These are phyloP conservation scores for Parascedosporium putredinis DNA, from an alignment of 2,329 filamentous ascomycete genomes.

Conservation along the genomic window DNA sequence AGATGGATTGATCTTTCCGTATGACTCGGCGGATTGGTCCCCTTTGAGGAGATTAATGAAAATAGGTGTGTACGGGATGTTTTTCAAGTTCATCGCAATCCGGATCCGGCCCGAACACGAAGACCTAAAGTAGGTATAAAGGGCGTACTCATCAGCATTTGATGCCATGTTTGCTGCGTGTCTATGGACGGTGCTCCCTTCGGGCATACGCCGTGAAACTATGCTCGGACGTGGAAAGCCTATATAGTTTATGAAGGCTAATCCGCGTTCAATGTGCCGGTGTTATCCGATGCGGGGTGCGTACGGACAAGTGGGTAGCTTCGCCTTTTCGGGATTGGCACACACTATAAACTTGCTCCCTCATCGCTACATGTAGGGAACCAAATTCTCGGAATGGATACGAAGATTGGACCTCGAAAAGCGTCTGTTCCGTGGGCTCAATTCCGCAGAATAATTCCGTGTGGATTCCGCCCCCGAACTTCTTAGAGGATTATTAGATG, in stretches of 20 bases:
- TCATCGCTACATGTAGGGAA: too few species aligned
- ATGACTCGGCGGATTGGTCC: constrained; percentile 26
- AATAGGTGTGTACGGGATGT: constrained; percentile 26
- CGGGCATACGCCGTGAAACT: too few species aligned
- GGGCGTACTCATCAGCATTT: background rate
- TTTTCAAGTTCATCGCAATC: constrained; percentile 36
- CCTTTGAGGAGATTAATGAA: constrained; percentile 33
- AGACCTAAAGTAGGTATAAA: constrained; percentile 29
- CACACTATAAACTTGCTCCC: too few species aligned
- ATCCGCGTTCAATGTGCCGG: background rate
- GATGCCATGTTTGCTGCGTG: background rate
- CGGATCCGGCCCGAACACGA: constrained; percentile 39
- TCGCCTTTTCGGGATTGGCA: too few species aligned
- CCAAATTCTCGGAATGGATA: too few species aligned
- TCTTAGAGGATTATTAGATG: too few species aligned
- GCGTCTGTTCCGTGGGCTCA: too few species aligned
- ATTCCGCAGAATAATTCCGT: too few species aligned
- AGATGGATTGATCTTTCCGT: constrained; percentile 30
- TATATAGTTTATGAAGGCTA: background rate
- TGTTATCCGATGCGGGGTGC: background rate
- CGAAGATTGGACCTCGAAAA: too few species aligned
- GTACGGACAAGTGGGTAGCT: background rate
- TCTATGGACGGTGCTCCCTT: background rate
- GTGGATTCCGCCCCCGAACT: too few species aligned
- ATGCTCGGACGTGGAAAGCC: background rate